Base-by-base conservation (phyloP, 83 land plant genomes). In the Picea engelmannii region DNA sequence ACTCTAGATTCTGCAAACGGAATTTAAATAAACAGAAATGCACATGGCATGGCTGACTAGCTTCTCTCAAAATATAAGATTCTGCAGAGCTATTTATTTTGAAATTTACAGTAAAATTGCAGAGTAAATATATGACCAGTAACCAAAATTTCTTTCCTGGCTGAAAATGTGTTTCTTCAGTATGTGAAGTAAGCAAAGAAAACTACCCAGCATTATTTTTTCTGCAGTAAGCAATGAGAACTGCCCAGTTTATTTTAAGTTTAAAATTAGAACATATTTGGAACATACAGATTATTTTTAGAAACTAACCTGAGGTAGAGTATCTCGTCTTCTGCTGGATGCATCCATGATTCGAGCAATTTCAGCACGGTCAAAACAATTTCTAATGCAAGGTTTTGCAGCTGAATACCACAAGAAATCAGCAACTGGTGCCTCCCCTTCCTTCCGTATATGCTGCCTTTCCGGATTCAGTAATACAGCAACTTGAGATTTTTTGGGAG, bases 321-420 rank as follows among this genome's bases (percentile, higher is more conserved):
- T 94, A 83, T 96, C 99, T 84, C 96, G 90, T 68, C 84, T 90
- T 80, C 88, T 86, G n/a, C 99, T 96, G 24, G 99, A 97, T 74
- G 99, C 99, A 95, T 89, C 92, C 99, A 96, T 96, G 2, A 96
- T 95, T 71, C 98, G 81, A 49, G 99, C 99, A 83, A 96, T 95
- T 86, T 96, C 99, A 86, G 97, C 99, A 84, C 99, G 94, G 80
- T 96, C 99, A 78, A 91, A 96, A 82, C 99, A 96, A 84, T 96
- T 96, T 81, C 98, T 88, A 71, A 80, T 89, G 83, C 99, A 96
- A 20, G 90, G 87, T 78, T 93, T 96, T 76, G 98, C 94, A 69
- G 96, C 98, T 78, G 97, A 94, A 73, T 96, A 96, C 97, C 99
- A 96, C 91, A 96, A 87, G 81, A 96, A 95, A 88, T 96, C 99